phyloP scores from a whole-genome alignment of 1,284 basidiomycete genomes.

The Clitocybe nebularis region DNA sequence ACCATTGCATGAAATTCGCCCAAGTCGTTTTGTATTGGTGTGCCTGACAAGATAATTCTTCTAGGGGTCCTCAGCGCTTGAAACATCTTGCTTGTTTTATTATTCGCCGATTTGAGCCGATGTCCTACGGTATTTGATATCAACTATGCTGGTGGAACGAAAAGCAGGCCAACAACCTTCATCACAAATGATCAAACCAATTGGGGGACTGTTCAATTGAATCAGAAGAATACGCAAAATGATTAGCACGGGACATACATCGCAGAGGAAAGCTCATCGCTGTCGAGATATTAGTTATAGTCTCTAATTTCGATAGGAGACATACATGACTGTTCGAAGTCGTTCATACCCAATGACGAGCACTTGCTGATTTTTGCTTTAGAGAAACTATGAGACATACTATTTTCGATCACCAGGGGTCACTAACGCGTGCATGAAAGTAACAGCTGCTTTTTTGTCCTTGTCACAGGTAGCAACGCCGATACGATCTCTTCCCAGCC shows the following conservation, averaged over 20 bases:
- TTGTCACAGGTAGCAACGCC: conserved; percentile 82
- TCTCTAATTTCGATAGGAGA: conserved; percentile 26
- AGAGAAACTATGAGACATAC: neutral
- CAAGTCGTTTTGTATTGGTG: conserved; percentile 96
- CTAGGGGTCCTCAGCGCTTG: conserved; percentile 72
- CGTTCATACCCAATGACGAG: conserved; percentile 96
- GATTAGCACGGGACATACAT: conserved; percentile 43
- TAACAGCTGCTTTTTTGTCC: conserved; percentile 64
- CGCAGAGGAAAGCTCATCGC: conserved; percentile 61
- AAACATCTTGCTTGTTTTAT: conserved; percentile 91
- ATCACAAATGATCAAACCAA: conserved; percentile 94
- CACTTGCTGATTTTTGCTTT: conserved; percentile 76
- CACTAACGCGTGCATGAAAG: conserved; percentile 68
- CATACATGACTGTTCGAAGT: conserved; percentile 75
- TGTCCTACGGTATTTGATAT: conserved; percentile 60
- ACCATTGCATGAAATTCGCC: conserved; percentile 97
- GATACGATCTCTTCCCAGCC: conserved; percentile 83
- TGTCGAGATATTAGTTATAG: conserved; percentile 22
- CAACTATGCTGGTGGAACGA: neutral
- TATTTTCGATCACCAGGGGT: conserved; percentile 7
- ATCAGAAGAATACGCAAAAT: neutral
- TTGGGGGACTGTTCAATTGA: conserved; percentile 59
- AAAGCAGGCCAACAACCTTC: conserved; percentile 63
- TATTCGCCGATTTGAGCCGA: conserved; percentile 87
- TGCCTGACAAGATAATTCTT: conserved; percentile 90